Evolutionary conservation across 148 eudicot species (phyloP).

Genomic region (Vaccinium corymbosum): DNA sequence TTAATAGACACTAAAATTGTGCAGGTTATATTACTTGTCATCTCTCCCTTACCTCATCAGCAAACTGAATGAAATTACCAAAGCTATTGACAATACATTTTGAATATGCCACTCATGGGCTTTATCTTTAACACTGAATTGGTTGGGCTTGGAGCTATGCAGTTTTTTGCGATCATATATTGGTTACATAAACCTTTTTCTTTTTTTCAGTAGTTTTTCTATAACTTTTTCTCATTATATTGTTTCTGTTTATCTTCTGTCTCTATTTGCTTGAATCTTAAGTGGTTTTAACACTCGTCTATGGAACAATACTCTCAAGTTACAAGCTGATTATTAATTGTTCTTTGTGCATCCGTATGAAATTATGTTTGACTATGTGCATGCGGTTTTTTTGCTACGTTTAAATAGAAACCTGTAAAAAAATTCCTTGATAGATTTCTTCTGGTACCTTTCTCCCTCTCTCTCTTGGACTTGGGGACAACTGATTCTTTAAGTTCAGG

Average conservation of each 20-base stretch:
- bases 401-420: not conserved
- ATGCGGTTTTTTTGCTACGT: not conserved
- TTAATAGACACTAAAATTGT: constrained; percentile 9
- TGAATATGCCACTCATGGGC: constrained; percentile 12
- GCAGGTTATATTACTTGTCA: not conserved
- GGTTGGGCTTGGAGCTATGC: not conserved
- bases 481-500: too few species aligned
- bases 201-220: not conserved
- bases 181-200: not conserved
- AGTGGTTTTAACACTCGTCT: not conserved
- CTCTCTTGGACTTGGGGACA: too few species aligned
- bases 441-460: too few species aligned
- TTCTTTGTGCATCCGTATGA: not conserved
- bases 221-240: not conserved
- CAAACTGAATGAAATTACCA: not conserved
- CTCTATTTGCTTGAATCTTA: not conserved
- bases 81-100: not conserved
- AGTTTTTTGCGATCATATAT: not conserved
- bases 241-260: not conserved
- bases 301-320: not conserved
- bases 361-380: not conserved
- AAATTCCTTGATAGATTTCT: not conserved
- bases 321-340: not conserved
- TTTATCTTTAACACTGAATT: not conserved
- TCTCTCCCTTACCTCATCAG: not conserved